Conservation (phyloP, 176 grass and related monocot species). For the sorghum (Sorghum bicolor) region Sorghum_bicolor_NCBIv3 NC_012877.2:54410501-54411000, state of each 20-base stretch:
- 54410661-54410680: constrained; percentile 26
- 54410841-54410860: not conserved
- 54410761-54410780: constrained; percentile 30
- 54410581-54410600: not conserved
- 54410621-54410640: constrained; percentile 39
- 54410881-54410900: not conserved
- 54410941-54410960: constrained; percentile 7
- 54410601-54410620: constrained; percentile 18
- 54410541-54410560: constrained; percentile 54
- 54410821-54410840: not conserved
- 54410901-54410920: not conserved
- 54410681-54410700: not conserved
- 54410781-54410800: constrained; percentile 38
- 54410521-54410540: constrained; percentile 40
- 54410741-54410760: constrained; percentile 35
- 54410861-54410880: constrained; percentile 8
- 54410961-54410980: constrained; percentile 13
- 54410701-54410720: constrained; percentile 47
- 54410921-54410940: constrained; percentile 17
- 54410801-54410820: constrained; percentile 30
- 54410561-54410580: constrained; percentile 29
- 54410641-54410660: constrained; percentile 40
- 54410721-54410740: constrained; percentile 55
- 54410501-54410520: constrained; percentile 14
- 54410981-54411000: constrained; percentile 23